These are phyloP conservation scores for Paramarasmius palmivorus DNA, from an alignment of 1,284 basidiomycete species.

Conservation along the genomic window DNA sequence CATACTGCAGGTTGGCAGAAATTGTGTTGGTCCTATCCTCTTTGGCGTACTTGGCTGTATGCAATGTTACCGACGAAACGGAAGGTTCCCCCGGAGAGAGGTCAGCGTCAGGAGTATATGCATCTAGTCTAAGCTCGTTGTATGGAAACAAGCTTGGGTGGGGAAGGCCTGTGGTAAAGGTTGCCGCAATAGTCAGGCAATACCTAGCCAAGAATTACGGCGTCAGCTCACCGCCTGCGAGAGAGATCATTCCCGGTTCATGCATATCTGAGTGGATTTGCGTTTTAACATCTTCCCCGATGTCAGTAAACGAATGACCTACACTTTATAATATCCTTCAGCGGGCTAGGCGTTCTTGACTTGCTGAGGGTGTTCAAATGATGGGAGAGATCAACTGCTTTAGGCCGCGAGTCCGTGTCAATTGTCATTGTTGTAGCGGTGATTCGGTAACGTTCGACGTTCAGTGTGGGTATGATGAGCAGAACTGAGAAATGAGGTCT, in stretches of 20 bases:
- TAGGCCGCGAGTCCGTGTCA: background rate
- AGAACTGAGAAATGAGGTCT: too few species aligned
- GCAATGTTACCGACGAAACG: background rate
- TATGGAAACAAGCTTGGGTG: constrained; percentile 16
- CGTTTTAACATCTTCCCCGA: background rate
- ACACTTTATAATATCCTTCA: constrained; percentile 17
- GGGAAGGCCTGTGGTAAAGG: constrained; percentile 10
- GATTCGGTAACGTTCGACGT: too few species aligned
- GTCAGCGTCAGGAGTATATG: background rate
- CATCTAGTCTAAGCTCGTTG: background rate
- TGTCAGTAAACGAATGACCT: background rate
- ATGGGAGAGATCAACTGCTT: constrained; percentile 17
- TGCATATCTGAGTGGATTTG: constrained; percentile 5
- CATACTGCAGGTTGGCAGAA: constrained; percentile 2
- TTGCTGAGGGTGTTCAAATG: constrained; percentile 16
- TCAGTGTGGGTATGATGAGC: too few species aligned
- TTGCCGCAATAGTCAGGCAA: background rate
- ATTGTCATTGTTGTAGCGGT: background rate
- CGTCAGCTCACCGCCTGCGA: constrained; percentile 14
- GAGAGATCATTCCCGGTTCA: constrained; percentile 16
- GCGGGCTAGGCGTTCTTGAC: constrained; percentile 14
- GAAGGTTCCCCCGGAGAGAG: background rate
- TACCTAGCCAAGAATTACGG: background rate
- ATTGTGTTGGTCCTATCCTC: background rate
- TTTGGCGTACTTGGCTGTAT: background rate